These are phyloP conservation scores for Diaporthe velutina DNA, from an alignment of 2,329 filamentous ascomycete genomes.

Conservation along the genomic window DNA sequence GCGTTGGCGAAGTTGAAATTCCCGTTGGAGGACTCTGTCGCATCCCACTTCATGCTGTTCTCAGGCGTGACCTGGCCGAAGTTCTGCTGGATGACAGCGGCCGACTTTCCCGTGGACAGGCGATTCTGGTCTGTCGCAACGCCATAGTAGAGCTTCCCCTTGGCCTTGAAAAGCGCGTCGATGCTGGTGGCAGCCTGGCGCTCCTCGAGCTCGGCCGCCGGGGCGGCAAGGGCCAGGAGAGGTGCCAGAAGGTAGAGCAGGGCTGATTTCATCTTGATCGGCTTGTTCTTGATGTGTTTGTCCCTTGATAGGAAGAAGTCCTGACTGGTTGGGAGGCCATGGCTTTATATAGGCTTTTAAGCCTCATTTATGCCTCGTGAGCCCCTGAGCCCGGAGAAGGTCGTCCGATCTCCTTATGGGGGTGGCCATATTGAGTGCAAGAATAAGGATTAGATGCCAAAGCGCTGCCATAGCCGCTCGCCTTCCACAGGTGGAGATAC, in stretches of 20 bases:
- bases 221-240: slow-evolving; percentile 47
- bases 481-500: slow-evolving; percentile 15
- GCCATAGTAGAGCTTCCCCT: slow-evolving; percentile 77
- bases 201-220: slow-evolving; percentile 48
- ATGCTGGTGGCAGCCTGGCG: slow-evolving; percentile 62
- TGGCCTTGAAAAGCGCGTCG: slow-evolving; percentile 68
- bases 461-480: not conserved
- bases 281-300: not conserved
- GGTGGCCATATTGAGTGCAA: not conserved
- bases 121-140: slow-evolving; percentile 66
- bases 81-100: slow-evolving; percentile 69
- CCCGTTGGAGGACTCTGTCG: slow-evolving; percentile 61
- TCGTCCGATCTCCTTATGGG: slow-evolving; percentile 10
- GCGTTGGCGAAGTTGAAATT: slow-evolving; percentile 68
- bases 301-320: too few relatives aligned
- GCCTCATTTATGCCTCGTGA: not conserved
- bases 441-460: not conserved
- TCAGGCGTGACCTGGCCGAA: slow-evolving; percentile 77
- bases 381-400: slow-evolving; percentile 19
- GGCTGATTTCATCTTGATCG: slow-evolving; percentile 46
- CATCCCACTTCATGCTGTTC: slow-evolving; percentile 80
- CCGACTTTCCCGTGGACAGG: slow-evolving; percentile 62
- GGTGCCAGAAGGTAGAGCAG: slow-evolving; percentile 52
- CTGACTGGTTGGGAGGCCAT: not conserved
- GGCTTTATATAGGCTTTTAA: not conserved